A percentile compares a stretch with the other conserved stretches of the same genome.
These are phyloP conservation scores for Mycena filopes DNA, from an alignment of 768 basidiomycete genomes.

Conservation along the genomic window DNA sequence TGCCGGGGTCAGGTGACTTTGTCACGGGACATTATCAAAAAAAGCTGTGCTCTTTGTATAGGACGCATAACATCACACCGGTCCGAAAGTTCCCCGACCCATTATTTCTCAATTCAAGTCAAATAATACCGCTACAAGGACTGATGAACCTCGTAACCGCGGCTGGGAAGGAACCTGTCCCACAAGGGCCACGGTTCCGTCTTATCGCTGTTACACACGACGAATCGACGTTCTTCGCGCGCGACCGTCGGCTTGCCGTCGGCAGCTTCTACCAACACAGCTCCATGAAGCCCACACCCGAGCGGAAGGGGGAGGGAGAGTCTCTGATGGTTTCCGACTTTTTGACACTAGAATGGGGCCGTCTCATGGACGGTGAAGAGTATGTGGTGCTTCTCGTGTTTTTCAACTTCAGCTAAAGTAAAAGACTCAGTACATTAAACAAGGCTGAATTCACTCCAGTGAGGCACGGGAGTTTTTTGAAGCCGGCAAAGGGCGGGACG, in stretches of 20 bases:
- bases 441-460: neutral
- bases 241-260: neutral
- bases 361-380: neutral
- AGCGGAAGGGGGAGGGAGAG: slow-evolving; percentile 3
- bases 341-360: neutral
- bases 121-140: too few relatives aligned
- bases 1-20: too few relatives aligned
- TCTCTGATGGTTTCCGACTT: neutral
- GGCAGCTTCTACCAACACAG: slow-evolving; percentile 1
- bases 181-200: neutral
- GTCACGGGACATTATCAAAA: too few relatives aligned
- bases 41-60: too few relatives aligned
- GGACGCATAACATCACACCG: too few relatives aligned
- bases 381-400: neutral
- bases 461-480: neutral
- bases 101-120: too few relatives aligned
- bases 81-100: too few relatives aligned
- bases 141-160: too few relatives aligned
- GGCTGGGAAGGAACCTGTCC: too few relatives aligned
- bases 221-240: neutral
- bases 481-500: neutral
- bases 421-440: too few relatives aligned
- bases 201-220: neutral
- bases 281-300: neutral
- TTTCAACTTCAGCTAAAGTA: too few relatives aligned